Conservation (phyloP, 805 yeast genomes). For the Wickerhamiella occidentalis region DNA sequence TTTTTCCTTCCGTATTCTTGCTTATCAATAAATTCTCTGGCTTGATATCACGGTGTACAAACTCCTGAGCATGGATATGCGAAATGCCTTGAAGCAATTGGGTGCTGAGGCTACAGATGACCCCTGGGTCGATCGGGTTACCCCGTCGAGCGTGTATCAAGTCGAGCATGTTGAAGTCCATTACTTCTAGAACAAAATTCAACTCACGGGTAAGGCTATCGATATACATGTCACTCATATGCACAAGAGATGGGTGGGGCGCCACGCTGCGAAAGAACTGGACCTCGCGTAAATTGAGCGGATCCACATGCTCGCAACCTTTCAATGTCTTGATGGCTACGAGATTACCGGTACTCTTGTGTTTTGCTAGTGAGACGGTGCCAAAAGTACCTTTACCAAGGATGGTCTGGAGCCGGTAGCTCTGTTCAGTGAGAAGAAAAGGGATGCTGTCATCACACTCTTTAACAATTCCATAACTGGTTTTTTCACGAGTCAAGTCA, state of each 20-base stretch:
- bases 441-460: background rate
- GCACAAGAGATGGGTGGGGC: conserved; percentile 59
- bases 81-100: conserved; percentile 67
- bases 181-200: conserved; percentile 78
- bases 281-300: conserved; percentile 33
- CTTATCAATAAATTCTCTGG: conserved; percentile 82
- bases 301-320: conserved; percentile 39
- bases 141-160: conserved; percentile 52
- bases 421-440: conserved; percentile 1
- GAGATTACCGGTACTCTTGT: conserved; percentile 16
- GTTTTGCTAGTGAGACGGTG: conserved; percentile 22
- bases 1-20: conserved; percentile 39
- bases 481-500: background rate
- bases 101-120: conserved; percentile 39
- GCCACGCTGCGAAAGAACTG: conserved; percentile 38
- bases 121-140: conserved; percentile 41
- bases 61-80: conserved; percentile 63
- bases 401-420: background rate
- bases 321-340: conserved; percentile 82
- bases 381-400: conserved; percentile 26
- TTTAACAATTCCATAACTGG: background rate
- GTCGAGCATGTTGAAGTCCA: conserved; percentile 73
- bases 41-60: conserved; percentile 80
- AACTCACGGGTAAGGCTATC: conserved; percentile 48
- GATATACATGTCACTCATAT: conserved; percentile 65